phyloP scores from a whole-genome alignment of 352 stramenopile genomes.

The Pseudoperonospora humuli region DNA sequence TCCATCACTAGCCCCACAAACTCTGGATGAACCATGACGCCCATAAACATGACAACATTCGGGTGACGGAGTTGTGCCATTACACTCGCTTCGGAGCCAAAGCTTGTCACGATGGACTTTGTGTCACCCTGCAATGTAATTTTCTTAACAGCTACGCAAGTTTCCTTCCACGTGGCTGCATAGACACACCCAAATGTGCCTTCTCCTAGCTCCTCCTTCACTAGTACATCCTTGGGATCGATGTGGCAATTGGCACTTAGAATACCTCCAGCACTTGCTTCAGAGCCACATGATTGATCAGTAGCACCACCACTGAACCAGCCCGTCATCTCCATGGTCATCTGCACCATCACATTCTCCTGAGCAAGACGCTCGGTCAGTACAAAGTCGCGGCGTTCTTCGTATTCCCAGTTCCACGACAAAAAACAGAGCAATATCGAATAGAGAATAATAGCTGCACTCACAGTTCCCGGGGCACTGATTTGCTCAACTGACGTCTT shows the following conservation, averaged over 20 bases:
- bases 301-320: conserved; percentile 77
- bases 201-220: conserved; percentile 73
- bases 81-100: conserved; percentile 70
- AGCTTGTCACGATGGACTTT: conserved; percentile 77
- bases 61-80: conserved; percentile 79
- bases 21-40: conserved; percentile 81
- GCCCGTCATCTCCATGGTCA: conserved; percentile 85
- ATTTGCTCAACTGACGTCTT: conserved; percentile 27
- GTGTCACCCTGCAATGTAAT: conserved; percentile 74
- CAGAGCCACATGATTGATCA: conserved; percentile 38
- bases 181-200: conserved; percentile 77
- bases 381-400: conserved; percentile 81
- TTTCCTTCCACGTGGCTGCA: conserved; percentile 74
- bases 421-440: conserved; percentile 75
- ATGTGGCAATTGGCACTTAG: conserved; percentile 80
- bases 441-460: conserved; percentile 61
- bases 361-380: conserved; percentile 73
- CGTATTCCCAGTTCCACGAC: conserved; percentile 85
- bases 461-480: conserved; percentile 62
- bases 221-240: conserved; percentile 68
- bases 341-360: conserved; percentile 83
- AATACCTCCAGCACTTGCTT: conserved; percentile 33
- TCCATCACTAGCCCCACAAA: conserved; percentile 87
- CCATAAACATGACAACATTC: conserved; percentile 89
- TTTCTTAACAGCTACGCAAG: conserved; percentile 76